Evolutionary conservation across 768 basidiomycete genomes (phyloP), one percentile per base, ranked within the genome.

Genomic region (Baorangia bicolor): DNA sequence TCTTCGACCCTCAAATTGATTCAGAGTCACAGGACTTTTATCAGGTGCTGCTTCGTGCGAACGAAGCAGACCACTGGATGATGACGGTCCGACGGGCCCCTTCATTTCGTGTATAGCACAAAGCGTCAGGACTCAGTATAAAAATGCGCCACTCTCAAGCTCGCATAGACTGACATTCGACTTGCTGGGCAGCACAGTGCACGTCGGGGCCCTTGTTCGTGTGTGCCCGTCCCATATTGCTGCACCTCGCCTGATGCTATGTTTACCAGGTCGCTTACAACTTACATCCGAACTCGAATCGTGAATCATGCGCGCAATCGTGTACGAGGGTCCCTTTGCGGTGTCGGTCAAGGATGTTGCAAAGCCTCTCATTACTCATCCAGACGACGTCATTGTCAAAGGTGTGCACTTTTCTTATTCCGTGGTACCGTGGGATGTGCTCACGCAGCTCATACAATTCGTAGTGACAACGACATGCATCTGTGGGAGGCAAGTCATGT

Each of bases 391-490:
- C 18, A 45, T 49, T 20, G 53, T 58, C 47, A 57, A 31, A 42
- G 43, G 57, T 41, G 14, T 34, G n/a, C 27, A 34, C 31, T 6
- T 20, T 34, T 21, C 3, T 25, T 23, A 23, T 23, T 23, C 14
- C 4, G 21, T 23, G 14, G 23, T 7, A 16, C 31, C 23, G 4
- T 38, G 10, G 12, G 20, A 47, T 40, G 18, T 20, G 13, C n/a
- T 47, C 16, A 53, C 33, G 16, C 35, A 11, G 7, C 13, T 37
- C 28, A 12, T 34, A 27, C 9, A 8, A 40, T 40, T 23, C 14
- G 13, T 13, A 54, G 56, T 54, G 21, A 57, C 51, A 25, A 53
- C 56, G n/a, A 47, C 51, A 42, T 48, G 45, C 21, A 48, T 57
- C 39, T 57, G 51, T 14, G 52, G 52, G 31, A 23, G 21, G 41